phyloP scores from a whole-genome alignment of 441 rosid species.

The Croton setiger region DNA sequence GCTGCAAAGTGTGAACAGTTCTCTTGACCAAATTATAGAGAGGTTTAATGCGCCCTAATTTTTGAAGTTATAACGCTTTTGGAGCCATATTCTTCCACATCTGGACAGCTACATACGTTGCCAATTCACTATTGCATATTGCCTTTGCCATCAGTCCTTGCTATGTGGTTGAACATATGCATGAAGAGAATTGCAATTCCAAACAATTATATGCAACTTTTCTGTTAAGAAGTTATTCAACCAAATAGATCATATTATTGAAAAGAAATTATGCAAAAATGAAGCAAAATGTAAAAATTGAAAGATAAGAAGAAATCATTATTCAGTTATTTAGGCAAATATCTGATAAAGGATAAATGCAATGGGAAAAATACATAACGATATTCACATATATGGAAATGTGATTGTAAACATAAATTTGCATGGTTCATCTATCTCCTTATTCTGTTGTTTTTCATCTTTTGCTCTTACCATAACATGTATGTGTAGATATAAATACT shows the following conservation, averaged over 20 bases:
- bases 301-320: neutral
- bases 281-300: neutral
- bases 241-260: neutral
- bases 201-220: neutral
- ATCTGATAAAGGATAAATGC: neutral
- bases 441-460: neutral
- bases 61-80: neutral
- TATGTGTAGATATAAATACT: neutral
- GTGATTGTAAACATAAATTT: neutral
- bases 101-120: neutral
- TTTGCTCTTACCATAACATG: neutral
- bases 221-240: neutral
- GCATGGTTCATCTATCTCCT: neutral
- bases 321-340: neutral
- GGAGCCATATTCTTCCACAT: neutral
- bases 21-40: neutral
- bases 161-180: neutral
- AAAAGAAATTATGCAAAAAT: neutral
- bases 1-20: neutral
- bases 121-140: neutral
- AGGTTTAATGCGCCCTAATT: neutral
- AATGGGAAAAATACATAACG: neutral
- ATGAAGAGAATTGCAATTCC: neutral
- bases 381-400: neutral
- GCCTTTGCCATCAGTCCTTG: neutral